Evolutionary conservation across 2,329 filamentous ascomycete genomes (phyloP), one percentile per base, ranked within the genome.

Genomic region (Boeremia exigua): DNA sequence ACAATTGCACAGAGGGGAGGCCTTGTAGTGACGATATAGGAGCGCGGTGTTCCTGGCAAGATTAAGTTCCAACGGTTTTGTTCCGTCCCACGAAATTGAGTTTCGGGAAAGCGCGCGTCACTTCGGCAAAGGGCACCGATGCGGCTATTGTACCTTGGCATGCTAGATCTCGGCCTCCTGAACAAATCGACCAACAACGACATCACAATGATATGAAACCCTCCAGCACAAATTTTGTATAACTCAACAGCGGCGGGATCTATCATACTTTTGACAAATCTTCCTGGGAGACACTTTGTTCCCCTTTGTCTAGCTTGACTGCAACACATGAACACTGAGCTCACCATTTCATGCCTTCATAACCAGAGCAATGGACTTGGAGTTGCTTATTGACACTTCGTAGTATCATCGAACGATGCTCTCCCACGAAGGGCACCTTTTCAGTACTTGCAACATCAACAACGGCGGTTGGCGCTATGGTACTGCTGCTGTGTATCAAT

Each of bases 41-140:
- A 33, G 38, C 32, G 36, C 46, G 40, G 11, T 17, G 10, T 47
- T 32, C 25, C 37, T 39, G 29, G 42, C 25, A 42, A 36, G 17
- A 51, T 43, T 50, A 56, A 36, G 53, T 50, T 56, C 25, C 34
- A 50, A 42, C 42, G 46, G 46, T 56, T 47, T 37, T 36, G 29
- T 56, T 43, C 53, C 47, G 47, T 43, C 15, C 53, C 30, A 32
- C 29, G 12, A 49, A 47, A 56, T 47, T 47, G 53, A 46, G 47
- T 56, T 51, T 56, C 53, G 32, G 52, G 38, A 43, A 29, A 23
- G 52, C 52, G 32, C 46, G 46, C 52, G 46, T 45, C 52, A 45
- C 44, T 15, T 53, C 50, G 51, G 51, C 39, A 48, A 32, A 29
- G 15, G 27, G 17, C 37, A 54, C 51, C 32, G 46, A 55, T 40